Evolutionary conservation across 768 basidiomycete species (phyloP).

Genomic region (Arthromyces matolae): DNA sequence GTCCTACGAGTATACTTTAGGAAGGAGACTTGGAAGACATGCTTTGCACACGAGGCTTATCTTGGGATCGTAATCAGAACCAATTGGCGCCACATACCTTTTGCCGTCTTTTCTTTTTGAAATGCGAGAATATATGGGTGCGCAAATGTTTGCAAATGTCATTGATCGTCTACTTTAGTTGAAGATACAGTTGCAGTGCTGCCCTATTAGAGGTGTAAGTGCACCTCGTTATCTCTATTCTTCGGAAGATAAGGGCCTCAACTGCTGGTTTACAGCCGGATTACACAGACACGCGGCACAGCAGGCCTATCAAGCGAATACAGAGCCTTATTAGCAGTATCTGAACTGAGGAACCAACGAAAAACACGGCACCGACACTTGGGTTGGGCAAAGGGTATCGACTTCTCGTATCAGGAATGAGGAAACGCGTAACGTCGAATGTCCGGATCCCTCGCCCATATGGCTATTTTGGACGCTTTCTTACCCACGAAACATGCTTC

Average conservation of each 20-base stretch:
- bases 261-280: too few relatives aligned
- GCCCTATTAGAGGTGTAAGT: too few relatives aligned
- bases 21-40: conserved; percentile 4
- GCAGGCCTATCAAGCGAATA: neutral
- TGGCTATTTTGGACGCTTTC: neutral
- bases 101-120: conserved; percentile 1
- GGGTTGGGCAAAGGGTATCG: conserved; percentile 6
- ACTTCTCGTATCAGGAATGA: too few relatives aligned
- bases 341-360: neutral
- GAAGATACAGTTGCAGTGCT: too few relatives aligned
- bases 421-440: neutral
- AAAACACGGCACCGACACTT: conserved; percentile 1
- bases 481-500: neutral
- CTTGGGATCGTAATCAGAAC: conserved; percentile 2
- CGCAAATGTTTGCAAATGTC: too few relatives aligned
- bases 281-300: neutral
- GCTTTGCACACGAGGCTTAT: conserved; percentile 12
- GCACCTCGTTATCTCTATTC: too few relatives aligned
- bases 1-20: neutral
- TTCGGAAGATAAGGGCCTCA: too few relatives aligned
- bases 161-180: too few relatives aligned
- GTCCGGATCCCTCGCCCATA: neutral
- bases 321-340: neutral
- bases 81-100: conserved; percentile 10
- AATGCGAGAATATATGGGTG: neutral